These are phyloP conservation scores for Hura crepitans DNA, from an alignment of 441 rosid species.

Conservation along the genomic window DNA sequence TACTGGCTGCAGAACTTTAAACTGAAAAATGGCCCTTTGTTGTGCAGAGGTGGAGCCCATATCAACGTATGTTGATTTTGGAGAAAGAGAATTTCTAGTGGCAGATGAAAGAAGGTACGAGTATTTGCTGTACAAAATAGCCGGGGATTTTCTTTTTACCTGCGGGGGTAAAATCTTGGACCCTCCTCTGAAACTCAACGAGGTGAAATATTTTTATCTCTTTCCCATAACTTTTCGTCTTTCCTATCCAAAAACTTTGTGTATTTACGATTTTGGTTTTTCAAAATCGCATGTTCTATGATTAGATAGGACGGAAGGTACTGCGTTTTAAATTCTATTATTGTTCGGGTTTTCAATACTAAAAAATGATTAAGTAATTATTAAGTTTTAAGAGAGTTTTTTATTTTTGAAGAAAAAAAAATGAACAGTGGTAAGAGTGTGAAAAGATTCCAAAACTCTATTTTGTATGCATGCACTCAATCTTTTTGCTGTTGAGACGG, in stretches of 20 bases:
- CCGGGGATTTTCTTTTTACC: constrained; percentile 60
- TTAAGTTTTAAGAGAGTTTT: neutral
- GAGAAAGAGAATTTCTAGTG: constrained; percentile 80
- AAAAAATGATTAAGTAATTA: neutral
- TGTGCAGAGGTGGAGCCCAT: constrained; percentile 84
- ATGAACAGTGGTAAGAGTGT: constrained; percentile 8
- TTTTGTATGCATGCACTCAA: constrained; percentile 32
- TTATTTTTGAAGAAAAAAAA: too few species aligned
- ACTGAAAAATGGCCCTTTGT: constrained; percentile 14
- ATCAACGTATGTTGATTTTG: constrained; percentile 82
- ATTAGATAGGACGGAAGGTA: too few species aligned
- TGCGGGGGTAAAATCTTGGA: constrained; percentile 71
- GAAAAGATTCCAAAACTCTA: constrained; percentile 21
- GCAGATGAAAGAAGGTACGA: constrained; percentile 92
- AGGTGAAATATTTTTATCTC: too few species aligned
- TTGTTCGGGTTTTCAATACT: too few species aligned
- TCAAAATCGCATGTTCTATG: too few species aligned
- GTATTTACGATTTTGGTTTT: too few species aligned
- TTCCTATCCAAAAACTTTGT: too few species aligned
- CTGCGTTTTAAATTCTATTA: too few species aligned
- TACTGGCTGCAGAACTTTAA: neutral
- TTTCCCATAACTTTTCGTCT: too few species aligned
- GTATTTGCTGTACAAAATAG: constrained; percentile 67
- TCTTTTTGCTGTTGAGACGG: constrained; percentile 35
- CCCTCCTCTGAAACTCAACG: constrained; percentile 69